A percentile compares a stretch with the other conserved stretches of the same genome.
phyloP scores from a whole-genome alignment of 2,329 filamentous ascomycete genomes.

The Curvularia hawaiiensis region DNA sequence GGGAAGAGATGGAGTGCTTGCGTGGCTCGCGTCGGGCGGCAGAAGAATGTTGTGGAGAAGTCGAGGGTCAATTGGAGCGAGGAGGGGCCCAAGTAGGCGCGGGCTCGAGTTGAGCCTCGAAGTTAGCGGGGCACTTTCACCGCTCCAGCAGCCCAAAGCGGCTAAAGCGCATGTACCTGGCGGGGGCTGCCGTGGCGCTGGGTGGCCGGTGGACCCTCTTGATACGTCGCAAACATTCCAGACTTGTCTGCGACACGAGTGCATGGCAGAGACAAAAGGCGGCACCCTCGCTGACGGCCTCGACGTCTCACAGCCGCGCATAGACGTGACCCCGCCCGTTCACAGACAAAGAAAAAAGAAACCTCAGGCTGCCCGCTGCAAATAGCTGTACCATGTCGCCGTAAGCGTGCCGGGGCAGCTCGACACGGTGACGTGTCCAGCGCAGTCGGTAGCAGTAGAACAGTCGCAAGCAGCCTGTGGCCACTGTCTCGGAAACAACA shows the following conservation, averaged over 20 bases:
- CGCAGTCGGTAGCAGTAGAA: background rate
- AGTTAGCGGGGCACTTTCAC: constrained; percentile 34
- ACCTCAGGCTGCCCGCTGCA: background rate
- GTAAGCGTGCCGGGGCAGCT: constrained; percentile 1
- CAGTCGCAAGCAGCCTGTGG: constrained; percentile 5
- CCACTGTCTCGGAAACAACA: constrained; percentile 6
- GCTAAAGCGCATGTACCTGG: constrained; percentile 27
- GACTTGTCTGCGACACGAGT: constrained; percentile 14
- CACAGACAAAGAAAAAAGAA: constrained; percentile 2
- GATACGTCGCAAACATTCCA: constrained; percentile 13
- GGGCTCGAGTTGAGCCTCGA: constrained; percentile 26
- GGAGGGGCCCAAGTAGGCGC: constrained; percentile 18
- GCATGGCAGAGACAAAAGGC: background rate
- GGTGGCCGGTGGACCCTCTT: constrained; percentile 8
- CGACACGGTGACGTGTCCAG: constrained; percentile 18
- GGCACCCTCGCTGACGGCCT: constrained; percentile 1
- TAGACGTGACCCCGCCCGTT: constrained; percentile 15
- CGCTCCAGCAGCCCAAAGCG: constrained; percentile 17
- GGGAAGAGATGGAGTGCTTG: constrained; percentile 4
- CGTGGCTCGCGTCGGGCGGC: constrained; percentile 6
- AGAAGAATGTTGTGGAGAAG: constrained; percentile 18
- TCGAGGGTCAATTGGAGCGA: constrained; percentile 16
- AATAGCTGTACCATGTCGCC: background rate
- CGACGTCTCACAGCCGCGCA: constrained; percentile 12
- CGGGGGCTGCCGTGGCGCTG: constrained; percentile 21